These are phyloP conservation scores for Pleurotus salmoneostramineus DNA, from an alignment of 768 basidiomycete species.

Conservation along the genomic window DNA sequence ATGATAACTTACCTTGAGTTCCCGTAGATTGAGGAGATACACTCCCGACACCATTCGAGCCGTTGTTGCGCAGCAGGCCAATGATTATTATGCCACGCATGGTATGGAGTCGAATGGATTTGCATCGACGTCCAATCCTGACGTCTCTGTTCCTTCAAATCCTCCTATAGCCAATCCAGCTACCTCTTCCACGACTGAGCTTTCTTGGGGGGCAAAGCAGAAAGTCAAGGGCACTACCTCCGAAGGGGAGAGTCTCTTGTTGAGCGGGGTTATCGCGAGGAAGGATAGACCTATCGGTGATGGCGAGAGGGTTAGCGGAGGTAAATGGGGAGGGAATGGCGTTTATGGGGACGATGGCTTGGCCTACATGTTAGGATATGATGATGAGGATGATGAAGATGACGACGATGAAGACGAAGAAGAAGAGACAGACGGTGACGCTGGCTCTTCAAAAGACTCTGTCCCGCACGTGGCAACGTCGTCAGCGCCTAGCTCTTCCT, in stretches of 20 bases:
- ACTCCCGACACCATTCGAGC: slow-evolving; percentile 11
- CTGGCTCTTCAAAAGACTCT: too few species aligned
- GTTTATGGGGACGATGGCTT: neutral
- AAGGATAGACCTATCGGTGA: neutral
- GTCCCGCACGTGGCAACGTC: neutral
- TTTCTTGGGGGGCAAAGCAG: too few species aligned
- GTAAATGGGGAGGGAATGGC: slow-evolving; percentile 2
- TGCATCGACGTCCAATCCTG: too few species aligned
- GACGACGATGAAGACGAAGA: slow-evolving; percentile 7
- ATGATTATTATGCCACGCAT: slow-evolving; percentile 7
- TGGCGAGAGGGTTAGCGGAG: neutral
- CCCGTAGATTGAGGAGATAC: slow-evolving; percentile 7
- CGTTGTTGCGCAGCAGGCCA: slow-evolving; percentile 11
- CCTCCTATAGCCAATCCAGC: too few species aligned
- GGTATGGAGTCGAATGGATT: neutral
- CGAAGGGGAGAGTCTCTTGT: too few species aligned
- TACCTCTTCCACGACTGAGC: too few species aligned
- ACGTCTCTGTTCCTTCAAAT: too few species aligned
- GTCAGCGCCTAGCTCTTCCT: neutral
- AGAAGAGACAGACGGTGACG: neutral
- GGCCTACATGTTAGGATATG: slow-evolving; percentile 2
- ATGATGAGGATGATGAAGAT: slow-evolving; percentile 1
- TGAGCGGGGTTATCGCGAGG: too few species aligned
- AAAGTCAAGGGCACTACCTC: too few species aligned
- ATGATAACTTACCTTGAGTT: neutral